Percentiles rank a stretch among this genome's conserved stretches.
These are phyloP conservation scores for Fraxinus albicans DNA, from an alignment of 305 asterid species.

Conservation along the genomic window DNA sequence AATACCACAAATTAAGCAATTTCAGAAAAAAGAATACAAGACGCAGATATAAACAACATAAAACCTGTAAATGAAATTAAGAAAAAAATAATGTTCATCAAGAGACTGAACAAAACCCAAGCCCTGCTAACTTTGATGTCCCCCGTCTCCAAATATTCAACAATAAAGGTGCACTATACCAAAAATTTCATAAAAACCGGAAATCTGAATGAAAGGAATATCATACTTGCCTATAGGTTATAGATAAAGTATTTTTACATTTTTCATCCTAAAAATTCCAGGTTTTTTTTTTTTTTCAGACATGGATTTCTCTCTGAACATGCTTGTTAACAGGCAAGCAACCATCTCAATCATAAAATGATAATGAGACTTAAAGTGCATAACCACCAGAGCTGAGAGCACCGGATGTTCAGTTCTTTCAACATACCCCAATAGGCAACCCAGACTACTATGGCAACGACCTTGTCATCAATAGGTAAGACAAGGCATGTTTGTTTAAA, in stretches of 20 bases:
- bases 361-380: neutral
- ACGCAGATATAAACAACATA: neutral
- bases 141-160: neutral
- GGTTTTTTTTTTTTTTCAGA: neutral
- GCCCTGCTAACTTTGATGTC: neutral
- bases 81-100: neutral
- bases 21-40: neutral
- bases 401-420: neutral
- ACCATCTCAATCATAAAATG: neutral
- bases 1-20: conserved; percentile 16
- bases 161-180: neutral
- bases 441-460: neutral
- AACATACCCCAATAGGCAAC: neutral
- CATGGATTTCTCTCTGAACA: neutral
- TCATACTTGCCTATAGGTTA: neutral
- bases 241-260: too few species aligned
- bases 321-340: neutral
- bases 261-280: neutral
- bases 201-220: neutral
- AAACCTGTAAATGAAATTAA: neutral
- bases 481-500: neutral
- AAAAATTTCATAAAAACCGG: neutral
- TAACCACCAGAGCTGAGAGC: neutral
- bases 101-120: neutral
- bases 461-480: neutral